Conservation (phyloP, 2,329 filamentous ascomycete genomes). For the Monilinia fructicola region DNA sequence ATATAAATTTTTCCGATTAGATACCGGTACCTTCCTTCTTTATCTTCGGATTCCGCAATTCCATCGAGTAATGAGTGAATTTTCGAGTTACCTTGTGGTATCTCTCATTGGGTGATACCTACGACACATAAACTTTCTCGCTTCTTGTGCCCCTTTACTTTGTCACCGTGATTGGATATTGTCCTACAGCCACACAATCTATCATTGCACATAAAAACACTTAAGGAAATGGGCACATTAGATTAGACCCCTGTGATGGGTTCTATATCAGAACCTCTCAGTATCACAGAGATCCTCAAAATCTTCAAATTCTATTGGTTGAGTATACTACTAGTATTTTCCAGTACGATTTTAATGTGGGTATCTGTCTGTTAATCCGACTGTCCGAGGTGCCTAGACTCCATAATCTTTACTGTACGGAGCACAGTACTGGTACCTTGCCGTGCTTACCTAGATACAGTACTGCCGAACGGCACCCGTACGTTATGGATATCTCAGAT, state of each 20-base stretch:
- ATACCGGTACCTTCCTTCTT: not conserved
- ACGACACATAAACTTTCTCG: conserved; percentile 5
- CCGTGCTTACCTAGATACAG: not conserved
- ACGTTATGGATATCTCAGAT: not conserved
- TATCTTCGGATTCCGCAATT: conserved; percentile 9
- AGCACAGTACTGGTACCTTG: too few relatives aligned
- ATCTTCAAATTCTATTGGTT: too few relatives aligned
- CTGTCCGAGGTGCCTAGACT: too few relatives aligned
- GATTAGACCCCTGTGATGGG: too few relatives aligned
- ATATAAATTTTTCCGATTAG: not conserved
- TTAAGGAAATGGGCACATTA: too few relatives aligned
- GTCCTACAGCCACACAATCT: not conserved
- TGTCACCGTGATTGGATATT: conserved; percentile 5
- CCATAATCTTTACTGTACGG: too few relatives aligned
- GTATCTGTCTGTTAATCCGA: too few relatives aligned
- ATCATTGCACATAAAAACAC: not conserved
- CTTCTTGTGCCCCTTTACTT: conserved; percentile 17
- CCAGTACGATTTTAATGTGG: too few relatives aligned
- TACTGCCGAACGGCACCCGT: not conserved
- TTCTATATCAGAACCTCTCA: too few relatives aligned
- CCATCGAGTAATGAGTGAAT: not conserved
- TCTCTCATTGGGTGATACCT: conserved; percentile 3
- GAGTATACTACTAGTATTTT: too few relatives aligned
- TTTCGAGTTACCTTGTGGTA: not conserved
- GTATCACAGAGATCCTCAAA: too few relatives aligned